Conservation (phyloP, 1,284 basidiomycete genomes). For the Ceratorhiza oryzae-sativae region DNA sequence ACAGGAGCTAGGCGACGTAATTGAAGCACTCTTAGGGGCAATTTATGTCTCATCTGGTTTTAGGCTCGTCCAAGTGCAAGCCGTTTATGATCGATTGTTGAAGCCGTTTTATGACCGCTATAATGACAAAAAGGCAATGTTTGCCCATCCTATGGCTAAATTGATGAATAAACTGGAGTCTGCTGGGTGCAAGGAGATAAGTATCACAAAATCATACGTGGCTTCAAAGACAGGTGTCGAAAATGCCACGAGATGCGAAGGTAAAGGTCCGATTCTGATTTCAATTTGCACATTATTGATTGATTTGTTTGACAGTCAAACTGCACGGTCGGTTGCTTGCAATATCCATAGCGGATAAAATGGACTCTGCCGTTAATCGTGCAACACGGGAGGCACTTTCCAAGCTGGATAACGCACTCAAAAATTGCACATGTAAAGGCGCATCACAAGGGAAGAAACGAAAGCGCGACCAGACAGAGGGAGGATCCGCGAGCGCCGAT, state of each 20-base stretch:
- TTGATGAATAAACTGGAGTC: conserved; percentile 23
- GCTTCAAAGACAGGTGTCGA: not conserved
- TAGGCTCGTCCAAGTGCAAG: conserved; percentile 63
- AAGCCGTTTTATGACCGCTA: conserved; percentile 43
- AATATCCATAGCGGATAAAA: not conserved
- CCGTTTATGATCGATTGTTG: conserved; percentile 58
- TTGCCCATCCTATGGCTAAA: conserved; percentile 22
- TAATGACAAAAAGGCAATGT: conserved; percentile 34
- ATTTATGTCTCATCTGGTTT: conserved; percentile 77
- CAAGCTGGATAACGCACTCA: not conserved
- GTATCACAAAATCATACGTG: not conserved
- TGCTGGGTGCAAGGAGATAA: conserved; percentile 8
- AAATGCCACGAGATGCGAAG: conserved; percentile 22
- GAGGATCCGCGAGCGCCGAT: not conserved
- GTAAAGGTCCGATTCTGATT: not conserved
- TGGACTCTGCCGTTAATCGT: not conserved
- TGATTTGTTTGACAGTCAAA: conserved; percentile 1
- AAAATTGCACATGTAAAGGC: conserved; percentile 18
- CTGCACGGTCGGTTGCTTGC: conserved; percentile 16
- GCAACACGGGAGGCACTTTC: conserved; percentile 4
- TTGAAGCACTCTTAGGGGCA: conserved; percentile 78
- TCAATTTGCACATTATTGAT: not conserved
- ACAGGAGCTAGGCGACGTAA: conserved; percentile 75
- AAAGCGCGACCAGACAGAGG: too few relatives aligned
- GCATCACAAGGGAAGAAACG: conserved; percentile 11